Evolutionary conservation across 106 monocot species (phyloP).

Genomic region (Platanthera zijinensis): DNA sequence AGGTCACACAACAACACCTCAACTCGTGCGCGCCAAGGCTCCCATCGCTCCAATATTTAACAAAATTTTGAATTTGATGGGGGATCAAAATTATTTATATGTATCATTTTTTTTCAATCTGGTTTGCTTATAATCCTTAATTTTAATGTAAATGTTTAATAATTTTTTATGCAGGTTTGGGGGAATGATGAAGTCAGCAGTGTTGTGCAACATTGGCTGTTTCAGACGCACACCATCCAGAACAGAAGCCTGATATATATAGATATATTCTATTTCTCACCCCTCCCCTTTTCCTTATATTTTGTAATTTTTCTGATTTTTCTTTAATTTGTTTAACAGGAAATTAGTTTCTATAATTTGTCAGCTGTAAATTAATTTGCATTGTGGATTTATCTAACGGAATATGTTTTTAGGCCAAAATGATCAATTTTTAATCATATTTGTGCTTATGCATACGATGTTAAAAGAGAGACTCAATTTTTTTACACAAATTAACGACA

Average conservation of each 20-base stretch:
- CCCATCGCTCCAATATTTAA: too few relatives aligned
- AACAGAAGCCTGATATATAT: background rate
- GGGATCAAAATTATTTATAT: background rate
- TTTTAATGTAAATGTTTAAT: background rate
- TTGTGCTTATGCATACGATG: too few relatives aligned
- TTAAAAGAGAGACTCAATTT: too few relatives aligned
- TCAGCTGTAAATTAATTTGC: background rate
- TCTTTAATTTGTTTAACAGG: background rate
- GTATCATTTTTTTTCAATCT: background rate
- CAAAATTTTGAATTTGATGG: background rate
- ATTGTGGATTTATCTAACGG: background rate
- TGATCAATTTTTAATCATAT: too few relatives aligned
- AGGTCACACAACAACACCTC: too few relatives aligned
- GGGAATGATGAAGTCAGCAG: conserved; percentile 9
- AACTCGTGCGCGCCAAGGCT: too few relatives aligned
- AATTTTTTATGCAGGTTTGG: background rate
- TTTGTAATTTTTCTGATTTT: background rate
- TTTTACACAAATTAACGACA: too few relatives aligned
- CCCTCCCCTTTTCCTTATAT: background rate
- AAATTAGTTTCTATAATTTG: background rate
- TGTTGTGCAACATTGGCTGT: conserved; percentile 8
- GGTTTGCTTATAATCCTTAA: background rate
- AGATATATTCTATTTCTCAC: too few relatives aligned
- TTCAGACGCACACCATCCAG: conserved; percentile 2
- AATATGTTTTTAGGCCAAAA: background rate